A percentile compares a stretch with the other conserved stretches of the same genome.
phyloP scores from a whole-genome alignment of 192 early-diverging fungal species.

The Mortierella alpina region DNA sequence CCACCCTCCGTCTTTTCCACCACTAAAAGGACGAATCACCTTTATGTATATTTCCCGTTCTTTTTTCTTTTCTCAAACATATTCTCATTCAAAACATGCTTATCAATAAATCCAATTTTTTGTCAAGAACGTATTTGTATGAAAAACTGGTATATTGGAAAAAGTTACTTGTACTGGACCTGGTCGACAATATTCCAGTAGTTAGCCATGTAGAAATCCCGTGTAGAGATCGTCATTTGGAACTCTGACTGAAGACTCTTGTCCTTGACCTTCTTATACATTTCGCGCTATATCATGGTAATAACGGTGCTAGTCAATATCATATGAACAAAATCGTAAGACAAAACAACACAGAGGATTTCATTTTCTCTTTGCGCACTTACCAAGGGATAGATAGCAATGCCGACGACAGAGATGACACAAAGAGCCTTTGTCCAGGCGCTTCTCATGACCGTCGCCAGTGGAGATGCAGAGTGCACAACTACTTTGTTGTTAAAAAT shows the following conservation, averaged over 20 bases:
- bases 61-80: no score
- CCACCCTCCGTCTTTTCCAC: conserved; percentile 94
- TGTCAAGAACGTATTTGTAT: no score
- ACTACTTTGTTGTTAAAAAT: conserved; percentile 37
- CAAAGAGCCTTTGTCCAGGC: conserved; percentile 43
- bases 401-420: conserved; percentile 33
- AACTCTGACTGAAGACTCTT: conserved; percentile 49
- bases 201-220: conserved; percentile 32
- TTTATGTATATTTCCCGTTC: not conserved
- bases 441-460: conserved; percentile 34
- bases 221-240: conserved; percentile 40
- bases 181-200: conserved; percentile 47
- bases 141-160: no score
- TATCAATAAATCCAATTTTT: no score
- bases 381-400: conserved; percentile 47
- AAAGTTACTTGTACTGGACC: conserved; percentile 31
- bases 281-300: conserved; percentile 28
- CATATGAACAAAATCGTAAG: not conserved
- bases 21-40: conserved; percentile 67
- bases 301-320: not conserved
- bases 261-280: conserved; percentile 36
- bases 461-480: conserved; percentile 39
- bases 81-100: no score
- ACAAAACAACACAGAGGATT: not conserved
- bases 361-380: not conserved